Conservation (phyloP, 164 flowering plant species). For the Vitis rotundifolia region DNA sequence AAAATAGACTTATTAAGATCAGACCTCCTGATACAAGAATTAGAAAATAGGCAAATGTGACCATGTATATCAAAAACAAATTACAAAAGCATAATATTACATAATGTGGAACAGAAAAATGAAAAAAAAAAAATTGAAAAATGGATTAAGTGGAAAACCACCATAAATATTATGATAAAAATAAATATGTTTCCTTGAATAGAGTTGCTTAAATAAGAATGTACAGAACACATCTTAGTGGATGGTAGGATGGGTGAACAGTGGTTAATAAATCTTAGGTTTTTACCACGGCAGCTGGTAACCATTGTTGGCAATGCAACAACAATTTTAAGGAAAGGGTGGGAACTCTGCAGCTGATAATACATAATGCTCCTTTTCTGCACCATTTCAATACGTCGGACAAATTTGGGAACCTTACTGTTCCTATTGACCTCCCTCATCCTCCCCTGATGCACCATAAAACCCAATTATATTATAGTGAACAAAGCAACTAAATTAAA, state of each 20-base stretch:
- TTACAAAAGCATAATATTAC: no score
- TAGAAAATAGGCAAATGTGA: no score
- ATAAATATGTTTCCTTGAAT: no score
- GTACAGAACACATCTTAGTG: no score
- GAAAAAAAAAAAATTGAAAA: no score
- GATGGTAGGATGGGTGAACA: no score
- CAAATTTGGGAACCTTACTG: slow-evolving; percentile 56
- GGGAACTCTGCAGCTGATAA: slow-evolving; percentile 77
- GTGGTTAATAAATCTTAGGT: neutral
- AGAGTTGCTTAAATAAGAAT: no score
- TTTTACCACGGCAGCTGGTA: slow-evolving; percentile 81
- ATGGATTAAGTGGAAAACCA: no score
- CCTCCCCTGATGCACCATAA: slow-evolving; percentile 48
- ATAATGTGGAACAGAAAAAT: no score
- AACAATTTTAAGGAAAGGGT: slow-evolving; percentile 90
- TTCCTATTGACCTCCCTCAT: slow-evolving; percentile 79
- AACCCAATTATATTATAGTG: neutral
- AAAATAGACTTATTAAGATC: neutral
- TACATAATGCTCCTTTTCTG: slow-evolving; percentile 93
- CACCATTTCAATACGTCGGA: slow-evolving; percentile 69
- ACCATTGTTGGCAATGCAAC: slow-evolving; percentile 97
- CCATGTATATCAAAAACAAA: no score
- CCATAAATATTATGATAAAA: no score
- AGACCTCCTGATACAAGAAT: neutral
- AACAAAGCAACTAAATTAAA: neutral